Base-by-base conservation (phyloP, 2,329 filamentous ascomycete genomes). In the Botrytis porri region DNA sequence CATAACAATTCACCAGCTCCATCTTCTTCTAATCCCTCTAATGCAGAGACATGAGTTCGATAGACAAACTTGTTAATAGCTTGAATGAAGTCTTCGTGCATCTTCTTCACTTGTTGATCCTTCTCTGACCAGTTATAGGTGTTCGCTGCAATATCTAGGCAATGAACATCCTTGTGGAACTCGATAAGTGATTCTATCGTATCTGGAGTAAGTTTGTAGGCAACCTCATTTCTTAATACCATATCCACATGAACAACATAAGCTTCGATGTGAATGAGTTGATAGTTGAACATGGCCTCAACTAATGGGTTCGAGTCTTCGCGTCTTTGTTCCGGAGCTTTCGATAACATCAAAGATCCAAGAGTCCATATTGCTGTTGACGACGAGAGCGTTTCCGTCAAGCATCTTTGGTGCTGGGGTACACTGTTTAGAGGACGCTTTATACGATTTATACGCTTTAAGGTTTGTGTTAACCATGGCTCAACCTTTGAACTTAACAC, bases 231-330 rank as follows among this genome's bases (percentile, higher is more conserved):
- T 83, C 95, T 92, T 80, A 97, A 90, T 74, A 99, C 95, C 94
- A 98, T 97, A 85, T 99, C 96, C 83, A 99, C 94, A 83, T 98
- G 95, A 75, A 99, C 96, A 79, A 98, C 95, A 83, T 99, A 99
- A 70, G 96, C 96, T 84, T 98, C 95, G 79, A 98, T 86, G 82
- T 98, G 94, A 80, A 98, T 86, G 81, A 98, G 89, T 85, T 97
- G 92, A 84, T 95, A 96, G 88, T 97, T 97, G 88, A 93, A 94
- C 76, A 98, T 85, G 76, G 93, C 93, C 84, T 98, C 94, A 77
- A 95, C 87, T 77, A 97, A 86, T 63, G 93, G 92, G 81, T 97
- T 93, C 69, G 89, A 85, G 81, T 98, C 94, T 83, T 91, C 91
- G 83, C 89, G 90, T 81, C 97, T 87, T 79, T 98, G 93, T 59